Evolutionary conservation across 306 rosid genomes (phyloP).

Genomic region (Acmispon strigosus): DNA sequence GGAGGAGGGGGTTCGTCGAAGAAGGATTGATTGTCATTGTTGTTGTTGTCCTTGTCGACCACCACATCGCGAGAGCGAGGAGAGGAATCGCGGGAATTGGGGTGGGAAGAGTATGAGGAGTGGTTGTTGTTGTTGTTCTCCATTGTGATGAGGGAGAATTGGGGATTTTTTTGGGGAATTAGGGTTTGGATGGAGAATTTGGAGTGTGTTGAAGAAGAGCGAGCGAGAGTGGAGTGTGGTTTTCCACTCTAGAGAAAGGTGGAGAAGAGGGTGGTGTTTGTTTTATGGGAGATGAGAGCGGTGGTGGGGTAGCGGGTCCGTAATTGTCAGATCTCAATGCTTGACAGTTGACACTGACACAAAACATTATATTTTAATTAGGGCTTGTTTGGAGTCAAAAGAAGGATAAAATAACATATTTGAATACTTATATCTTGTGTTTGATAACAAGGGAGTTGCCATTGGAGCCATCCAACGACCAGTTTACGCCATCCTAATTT

Average conservation of each 20-base stretch:
- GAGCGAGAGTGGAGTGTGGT: not conserved
- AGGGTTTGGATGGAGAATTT: not conserved
- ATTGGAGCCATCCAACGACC: too few relatives aligned
- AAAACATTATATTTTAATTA: too few relatives aligned
- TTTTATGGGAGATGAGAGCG: not conserved
- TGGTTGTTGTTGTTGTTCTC: conserved; percentile 30
- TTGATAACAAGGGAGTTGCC: too few relatives aligned
- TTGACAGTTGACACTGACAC: too few relatives aligned
- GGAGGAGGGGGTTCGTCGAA: conserved; percentile 45
- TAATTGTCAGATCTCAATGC: not conserved
- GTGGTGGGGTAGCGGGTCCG: not conserved
- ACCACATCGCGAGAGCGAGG: conserved; percentile 61
- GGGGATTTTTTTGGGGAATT: not conserved
- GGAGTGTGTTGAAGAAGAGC: not conserved
- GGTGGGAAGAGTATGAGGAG: conserved; percentile 46
- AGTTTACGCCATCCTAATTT: too few relatives aligned
- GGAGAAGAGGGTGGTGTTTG: not conserved
- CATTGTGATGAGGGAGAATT: conserved; percentile 28
- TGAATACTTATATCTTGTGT: too few relatives aligned
- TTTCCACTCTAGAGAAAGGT: not conserved
- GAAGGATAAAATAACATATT: too few relatives aligned
- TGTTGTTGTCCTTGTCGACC: conserved; percentile 30
- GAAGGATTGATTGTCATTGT: conserved; percentile 36
- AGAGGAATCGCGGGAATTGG: conserved; percentile 71
- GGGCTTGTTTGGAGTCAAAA: too few relatives aligned